Evolutionary conservation across 148 eudicot genomes (phyloP), one percentile per base, ranked within the genome.

Genomic region (Chenopodium formosanum): DNA sequence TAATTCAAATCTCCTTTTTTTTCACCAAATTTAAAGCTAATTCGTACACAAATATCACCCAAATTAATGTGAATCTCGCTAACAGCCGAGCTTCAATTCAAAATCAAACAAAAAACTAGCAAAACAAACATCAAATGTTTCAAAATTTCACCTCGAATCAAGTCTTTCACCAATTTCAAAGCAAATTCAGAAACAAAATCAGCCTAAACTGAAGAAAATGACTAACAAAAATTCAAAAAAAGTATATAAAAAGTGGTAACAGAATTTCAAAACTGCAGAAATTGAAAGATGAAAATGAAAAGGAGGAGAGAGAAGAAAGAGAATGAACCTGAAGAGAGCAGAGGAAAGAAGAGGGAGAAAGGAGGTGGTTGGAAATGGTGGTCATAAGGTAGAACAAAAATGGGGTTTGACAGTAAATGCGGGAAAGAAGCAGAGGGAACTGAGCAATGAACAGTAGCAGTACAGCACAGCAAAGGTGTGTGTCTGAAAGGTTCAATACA

Each of bases 391-490:
- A 25, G 48, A 8, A 64, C 7, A 46, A 62, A 73, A 75, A 74
- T 19, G 63, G 32, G 53, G 44, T 40, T 13, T 10, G 25, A 69
- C 40, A 75, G 67, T 78, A 47, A 83, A 83, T 78, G 82, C 47
- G 78, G 40, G 82, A 78, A 74, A 5, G 85, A 79, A 74, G 62
- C 32, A 73, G 78, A 74, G 72, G 79, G 63, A 71, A 64, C 76
- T 82, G 44, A 40, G 77, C 53, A 81, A 34, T 25, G 62, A n/a
- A 40, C 44, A 40, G 44, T 40, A 40, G 7, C 44, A 40, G 44
- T 40, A 72, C 44, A 14, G 23, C 40, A 58, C 63, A 58, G 53
- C 53, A 58, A 58, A 58, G 63, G 68, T 68, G 83, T 68, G 83
- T 31, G 71, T 68, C 77, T 82, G 62, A 82, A 64, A 74, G 79